phyloP scores from a whole-genome alignment of 2,329 filamentous ascomycete species.

The Arthrobotrys entomopaga region DNA sequence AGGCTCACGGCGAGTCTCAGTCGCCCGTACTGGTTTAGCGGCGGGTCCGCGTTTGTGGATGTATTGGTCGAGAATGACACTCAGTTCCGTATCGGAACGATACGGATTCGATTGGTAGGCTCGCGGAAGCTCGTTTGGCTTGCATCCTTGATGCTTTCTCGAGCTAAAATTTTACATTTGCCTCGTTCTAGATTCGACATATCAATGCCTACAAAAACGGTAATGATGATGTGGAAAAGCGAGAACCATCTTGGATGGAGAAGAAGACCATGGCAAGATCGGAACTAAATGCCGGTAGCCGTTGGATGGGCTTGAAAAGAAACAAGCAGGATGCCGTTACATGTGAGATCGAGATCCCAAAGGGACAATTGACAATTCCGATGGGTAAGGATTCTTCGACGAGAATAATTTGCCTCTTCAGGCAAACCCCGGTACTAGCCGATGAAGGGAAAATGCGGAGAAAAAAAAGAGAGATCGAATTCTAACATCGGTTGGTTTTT shows the following conservation, averaged over 20 bases:
- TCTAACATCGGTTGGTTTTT: slow-evolving; percentile 13
- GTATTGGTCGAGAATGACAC: slow-evolving; percentile 58
- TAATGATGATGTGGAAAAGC: slow-evolving; percentile 36
- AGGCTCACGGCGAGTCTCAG: slow-evolving; percentile 57
- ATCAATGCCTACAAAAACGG: slow-evolving; percentile 32
- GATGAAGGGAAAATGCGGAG: neutral
- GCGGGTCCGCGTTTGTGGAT: slow-evolving; percentile 57
- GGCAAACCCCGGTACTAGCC: slow-evolving; percentile 1
- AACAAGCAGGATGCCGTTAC: slow-evolving; percentile 58
- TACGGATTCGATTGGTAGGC: slow-evolving; percentile 57
- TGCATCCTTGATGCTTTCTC: slow-evolving; percentile 44
- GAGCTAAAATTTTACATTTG: slow-evolving; percentile 41
- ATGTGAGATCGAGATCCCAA: slow-evolving; percentile 59
- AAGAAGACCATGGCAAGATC: slow-evolving; percentile 58
- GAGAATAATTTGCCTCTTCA: neutral
- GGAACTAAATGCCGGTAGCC: slow-evolving; percentile 58
- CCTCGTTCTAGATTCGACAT: slow-evolving; percentile 31
- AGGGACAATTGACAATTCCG: slow-evolving; percentile 56
- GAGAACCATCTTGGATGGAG: slow-evolving; percentile 56
- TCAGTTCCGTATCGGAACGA: slow-evolving; percentile 45
- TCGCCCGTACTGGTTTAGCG: slow-evolving; percentile 58
- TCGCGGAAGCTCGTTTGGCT: slow-evolving; percentile 31
- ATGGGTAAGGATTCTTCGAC: slow-evolving; percentile 38
- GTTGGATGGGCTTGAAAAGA: slow-evolving; percentile 57
- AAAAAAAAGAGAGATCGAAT: neutral